These are phyloP conservation scores for Lipomyces orientalis DNA, from an alignment of 805 yeast species.

Conservation along the genomic window DNA sequence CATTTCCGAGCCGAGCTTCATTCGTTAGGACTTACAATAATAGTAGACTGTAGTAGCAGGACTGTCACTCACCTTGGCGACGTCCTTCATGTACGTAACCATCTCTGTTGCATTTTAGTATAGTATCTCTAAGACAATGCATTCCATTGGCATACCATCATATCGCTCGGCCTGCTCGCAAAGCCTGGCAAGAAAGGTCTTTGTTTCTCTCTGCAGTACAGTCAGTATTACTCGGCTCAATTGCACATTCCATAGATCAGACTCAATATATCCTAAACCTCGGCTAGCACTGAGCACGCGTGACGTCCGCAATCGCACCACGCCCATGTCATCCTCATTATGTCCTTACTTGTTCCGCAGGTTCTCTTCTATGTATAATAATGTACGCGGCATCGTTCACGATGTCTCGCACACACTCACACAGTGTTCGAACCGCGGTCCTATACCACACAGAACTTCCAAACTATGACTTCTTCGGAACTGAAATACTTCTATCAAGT, in stretches of 20 bases:
- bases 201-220: slow-evolving; percentile 74
- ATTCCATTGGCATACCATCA: slow-evolving; percentile 51
- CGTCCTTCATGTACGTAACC: slow-evolving; percentile 96
- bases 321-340: background rate
- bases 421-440: no score
- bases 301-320: background rate
- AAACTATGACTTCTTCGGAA: no score
- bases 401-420: no score
- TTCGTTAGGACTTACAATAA: background rate
- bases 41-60: background rate
- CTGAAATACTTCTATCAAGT: no score
- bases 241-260: background rate
- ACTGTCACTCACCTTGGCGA: slow-evolving; percentile 49
- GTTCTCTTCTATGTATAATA: background rate
- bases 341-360: background rate
- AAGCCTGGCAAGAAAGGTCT: slow-evolving; percentile 95
- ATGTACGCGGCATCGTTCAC: no score
- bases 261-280: background rate
- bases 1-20: slow-evolving; percentile 62
- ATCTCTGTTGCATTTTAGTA: slow-evolving; percentile 60
- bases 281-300: background rate
- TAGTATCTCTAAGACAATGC: background rate
- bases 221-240: background rate
- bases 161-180: slow-evolving; percentile 99
- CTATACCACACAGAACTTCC: no score